These are phyloP conservation scores for Neurospora tetraspora DNA, from an alignment of 495 filamentous ascomycete species.

Conservation along the genomic window DNA sequence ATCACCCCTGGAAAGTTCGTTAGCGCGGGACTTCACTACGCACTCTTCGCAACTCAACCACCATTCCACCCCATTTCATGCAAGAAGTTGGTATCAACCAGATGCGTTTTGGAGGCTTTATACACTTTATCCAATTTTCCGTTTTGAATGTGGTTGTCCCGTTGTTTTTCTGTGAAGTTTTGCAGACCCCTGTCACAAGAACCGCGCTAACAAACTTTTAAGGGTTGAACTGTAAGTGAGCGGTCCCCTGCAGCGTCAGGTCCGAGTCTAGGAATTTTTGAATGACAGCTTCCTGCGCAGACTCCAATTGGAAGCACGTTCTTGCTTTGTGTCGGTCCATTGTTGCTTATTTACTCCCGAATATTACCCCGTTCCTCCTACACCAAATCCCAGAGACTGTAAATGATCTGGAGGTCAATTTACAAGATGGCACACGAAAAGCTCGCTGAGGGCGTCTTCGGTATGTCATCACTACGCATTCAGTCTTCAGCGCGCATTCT, in stretches of 20 bases:
- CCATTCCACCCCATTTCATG: too few relatives aligned
- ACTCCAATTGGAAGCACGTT: not conserved
- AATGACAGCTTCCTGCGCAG: not conserved
- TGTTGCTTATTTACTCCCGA: not conserved
- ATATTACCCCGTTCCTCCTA: not conserved
- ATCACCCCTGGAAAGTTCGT: too few relatives aligned
- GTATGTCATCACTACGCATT: conserved; percentile 26
- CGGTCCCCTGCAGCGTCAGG: not conserved
- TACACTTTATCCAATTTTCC: too few relatives aligned
- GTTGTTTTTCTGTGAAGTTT: too few relatives aligned
- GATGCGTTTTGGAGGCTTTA: too few relatives aligned
- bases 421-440: conserved; percentile 46
- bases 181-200: too few relatives aligned
- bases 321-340: not conserved
- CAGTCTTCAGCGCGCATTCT: not conserved
- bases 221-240: too few relatives aligned
- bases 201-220: too few relatives aligned
- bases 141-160: too few relatives aligned
- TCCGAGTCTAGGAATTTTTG: not conserved
- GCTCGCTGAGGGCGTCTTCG: conserved; percentile 67
- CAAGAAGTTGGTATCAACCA: too few relatives aligned
- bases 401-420: conserved; percentile 19
- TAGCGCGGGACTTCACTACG: too few relatives aligned
- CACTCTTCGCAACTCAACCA: too few relatives aligned
- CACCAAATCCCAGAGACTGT: not conserved